Percentiles rank a stretch among this genome's conserved stretches.
phyloP scores from a whole-genome alignment of 371 early-diverging fungal genomes.

The Mucor lusitanicus region DNA sequence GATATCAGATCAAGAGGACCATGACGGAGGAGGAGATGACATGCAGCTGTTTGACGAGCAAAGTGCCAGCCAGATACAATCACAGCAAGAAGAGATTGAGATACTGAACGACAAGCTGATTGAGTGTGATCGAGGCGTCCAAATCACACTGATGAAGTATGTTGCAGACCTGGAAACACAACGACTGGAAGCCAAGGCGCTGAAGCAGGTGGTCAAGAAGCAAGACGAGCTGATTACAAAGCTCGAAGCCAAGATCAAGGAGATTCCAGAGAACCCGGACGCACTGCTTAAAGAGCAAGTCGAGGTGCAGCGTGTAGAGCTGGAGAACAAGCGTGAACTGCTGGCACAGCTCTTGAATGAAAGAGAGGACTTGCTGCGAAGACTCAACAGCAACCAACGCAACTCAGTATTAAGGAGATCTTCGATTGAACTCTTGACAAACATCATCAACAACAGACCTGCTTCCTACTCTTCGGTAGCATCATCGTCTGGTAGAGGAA shows the following conservation, averaged over 20 bases:
- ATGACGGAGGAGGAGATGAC: constrained; percentile 7
- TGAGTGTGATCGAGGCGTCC: constrained; percentile 35
- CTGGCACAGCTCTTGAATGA: constrained; percentile 39
- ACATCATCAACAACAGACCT: constrained; percentile 11
- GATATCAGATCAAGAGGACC: constrained; percentile 8
- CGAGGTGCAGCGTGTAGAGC: constrained; percentile 35
- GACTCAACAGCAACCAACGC: constrained; percentile 9
- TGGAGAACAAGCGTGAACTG: constrained; percentile 42
- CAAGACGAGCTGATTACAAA: constrained; percentile 45
- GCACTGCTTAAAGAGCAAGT: constrained; percentile 33
- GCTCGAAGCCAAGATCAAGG: constrained; percentile 30
- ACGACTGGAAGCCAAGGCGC: constrained; percentile 22
- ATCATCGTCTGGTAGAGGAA: constrained; percentile 16
- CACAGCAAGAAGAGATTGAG: constrained; percentile 18
- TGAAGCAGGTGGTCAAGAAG: constrained; percentile 33
- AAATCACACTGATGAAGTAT: constrained; percentile 38
- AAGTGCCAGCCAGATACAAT: background rate
- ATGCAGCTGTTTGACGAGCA: constrained; percentile 9
- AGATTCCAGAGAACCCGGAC: background rate
- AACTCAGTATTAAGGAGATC: constrained; percentile 27
- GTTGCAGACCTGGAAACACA: constrained; percentile 37
- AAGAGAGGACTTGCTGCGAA: constrained; percentile 31
- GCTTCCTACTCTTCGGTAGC: constrained; percentile 7
- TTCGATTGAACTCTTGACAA: constrained; percentile 39
- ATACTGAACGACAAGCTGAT: constrained; percentile 26